Conservation (phyloP, 2,329 filamentous ascomycete species). For the Ilyonectria sp. region DNA sequence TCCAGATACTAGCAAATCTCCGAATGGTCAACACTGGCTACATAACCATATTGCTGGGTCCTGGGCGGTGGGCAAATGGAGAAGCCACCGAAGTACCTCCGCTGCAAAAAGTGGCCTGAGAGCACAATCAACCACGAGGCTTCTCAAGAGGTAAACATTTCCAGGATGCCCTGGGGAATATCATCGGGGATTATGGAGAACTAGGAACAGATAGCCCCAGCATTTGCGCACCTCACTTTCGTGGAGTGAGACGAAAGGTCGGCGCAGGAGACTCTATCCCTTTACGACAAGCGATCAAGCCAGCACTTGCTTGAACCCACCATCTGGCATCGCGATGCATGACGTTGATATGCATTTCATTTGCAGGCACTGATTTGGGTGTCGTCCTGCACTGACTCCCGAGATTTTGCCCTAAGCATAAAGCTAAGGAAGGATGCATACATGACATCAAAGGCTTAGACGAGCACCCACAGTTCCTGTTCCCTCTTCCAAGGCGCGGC, state of each 20-base stretch:
- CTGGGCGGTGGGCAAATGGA: slow-evolving; percentile 21
- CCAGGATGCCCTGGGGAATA: slow-evolving; percentile 6
- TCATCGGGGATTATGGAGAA: not conserved
- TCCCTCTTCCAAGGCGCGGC: not conserved
- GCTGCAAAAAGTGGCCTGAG: slow-evolving; percentile 20
- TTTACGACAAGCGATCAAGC: not conserved
- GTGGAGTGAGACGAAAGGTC: not conserved
- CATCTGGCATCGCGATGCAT: not conserved
- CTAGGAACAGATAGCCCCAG: not conserved
- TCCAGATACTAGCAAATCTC: slow-evolving; percentile 30
- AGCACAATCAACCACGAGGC: slow-evolving; percentile 6
- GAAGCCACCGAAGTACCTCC: slow-evolving; percentile 28
- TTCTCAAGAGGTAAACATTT: not conserved
- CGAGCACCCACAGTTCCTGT: not conserved
- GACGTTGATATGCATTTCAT: slow-evolving; percentile 10
- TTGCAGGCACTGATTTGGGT: not conserved
- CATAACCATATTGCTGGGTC: slow-evolving; percentile 28
- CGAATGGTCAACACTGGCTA: slow-evolving; percentile 29
- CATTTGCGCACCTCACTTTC: not conserved
- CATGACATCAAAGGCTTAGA: not conserved
- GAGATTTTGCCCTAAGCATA: not conserved
- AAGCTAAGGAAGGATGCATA: not conserved
- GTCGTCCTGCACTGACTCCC: not conserved
- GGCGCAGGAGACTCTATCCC: not conserved
- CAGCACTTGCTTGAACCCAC: not conserved